Evolutionary conservation across 1,139 yeast species (phyloP), one percentile per base, ranked within the genome.

Genomic region (Insectozyma bohioensis): DNA sequence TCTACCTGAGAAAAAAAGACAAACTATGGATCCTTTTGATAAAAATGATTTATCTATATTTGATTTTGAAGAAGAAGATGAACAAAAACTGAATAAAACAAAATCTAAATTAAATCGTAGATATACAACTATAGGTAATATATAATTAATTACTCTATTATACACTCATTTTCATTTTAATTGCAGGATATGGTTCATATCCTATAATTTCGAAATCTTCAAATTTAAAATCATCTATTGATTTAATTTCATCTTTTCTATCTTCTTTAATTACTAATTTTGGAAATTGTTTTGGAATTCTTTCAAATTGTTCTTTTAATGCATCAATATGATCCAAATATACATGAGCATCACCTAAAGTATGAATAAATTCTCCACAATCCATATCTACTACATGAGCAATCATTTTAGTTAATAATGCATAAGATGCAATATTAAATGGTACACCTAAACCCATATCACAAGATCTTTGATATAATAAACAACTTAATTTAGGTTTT

Each of bases 371-470:
- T 48, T 90, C 97, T 20, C 97, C 97, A 46, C 95, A 84, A 48
- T 88, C 95, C 85, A 90, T 81, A 44, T 78, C 95, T 30, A 88
- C 90, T 8, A 92, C 85, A 46, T 86, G 90, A 2, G 99, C 98
- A 47, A 92, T 85, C 97, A 92, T 92, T 49, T 76, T 83, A 3
- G 97, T 88, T 43, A 92, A 69, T 39, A 92, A 67, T 0, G 98
- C 95, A 55, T 92, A 92, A 0, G 97, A 87, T 0, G 99, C 98
- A 51, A 94, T 92, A 55, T 92, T 94, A 61, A 92, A 92, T 0
- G 99, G 99, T 11, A 92, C 97, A 9, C 99, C 99, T 22, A 92
- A 74, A 0, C 99, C 99, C 97, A 92, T 90, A 54, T 92, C 99
- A 61, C 97, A 92, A n/a, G 96, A 86, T 51, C 99, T 76, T 63